phyloP scores from a whole-genome alignment of 352 stramenopile species.

The Globisporangium abappressorium region DNA sequence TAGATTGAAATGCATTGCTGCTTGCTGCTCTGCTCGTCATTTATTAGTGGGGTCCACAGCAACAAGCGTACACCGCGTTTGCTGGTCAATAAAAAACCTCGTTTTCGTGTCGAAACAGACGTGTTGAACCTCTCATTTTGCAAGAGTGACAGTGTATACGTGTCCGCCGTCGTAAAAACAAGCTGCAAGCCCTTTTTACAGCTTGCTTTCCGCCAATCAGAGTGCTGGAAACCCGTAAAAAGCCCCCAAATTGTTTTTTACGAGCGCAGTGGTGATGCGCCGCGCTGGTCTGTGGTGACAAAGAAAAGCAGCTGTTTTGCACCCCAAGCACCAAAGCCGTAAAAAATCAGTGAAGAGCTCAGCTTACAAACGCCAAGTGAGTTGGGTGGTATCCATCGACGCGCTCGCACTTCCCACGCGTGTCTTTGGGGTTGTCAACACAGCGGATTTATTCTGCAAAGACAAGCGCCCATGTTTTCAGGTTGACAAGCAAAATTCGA shows the following conservation, averaged over 20 bases:
- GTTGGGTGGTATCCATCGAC: not conserved
- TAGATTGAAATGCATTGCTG: no score
- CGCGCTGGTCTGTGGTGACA: slow-evolving; percentile 6
- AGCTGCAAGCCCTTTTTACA: slow-evolving; percentile 5
- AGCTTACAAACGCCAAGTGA: not conserved
- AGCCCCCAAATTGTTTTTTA: not conserved
- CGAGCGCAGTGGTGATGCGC: slow-evolving; percentile 1
- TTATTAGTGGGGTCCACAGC: not conserved
- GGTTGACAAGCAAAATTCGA: not conserved
- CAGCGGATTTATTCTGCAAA: not conserved
- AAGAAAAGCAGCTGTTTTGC: slow-evolving; percentile 11
- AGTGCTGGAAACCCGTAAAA: not conserved
- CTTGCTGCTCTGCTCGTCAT: not conserved
- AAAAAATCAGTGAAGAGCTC: slow-evolving; percentile 1
- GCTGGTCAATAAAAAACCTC: not conserved
- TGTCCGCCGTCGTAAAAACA: slow-evolving; percentile 9
- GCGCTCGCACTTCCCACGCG: not conserved
- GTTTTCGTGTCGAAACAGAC: not conserved
- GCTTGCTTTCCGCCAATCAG: not conserved
- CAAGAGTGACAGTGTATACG: slow-evolving; percentile 11
- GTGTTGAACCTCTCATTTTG: slow-evolving; percentile 9
- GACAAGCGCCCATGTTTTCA: not conserved
- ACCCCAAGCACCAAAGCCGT: slow-evolving; percentile 13
- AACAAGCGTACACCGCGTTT: no score
- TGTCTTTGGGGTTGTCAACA: not conserved